Evolutionary conservation across 1,139 yeast genomes (phyloP).

Genomic region (Yamadazyma sp.): DNA sequence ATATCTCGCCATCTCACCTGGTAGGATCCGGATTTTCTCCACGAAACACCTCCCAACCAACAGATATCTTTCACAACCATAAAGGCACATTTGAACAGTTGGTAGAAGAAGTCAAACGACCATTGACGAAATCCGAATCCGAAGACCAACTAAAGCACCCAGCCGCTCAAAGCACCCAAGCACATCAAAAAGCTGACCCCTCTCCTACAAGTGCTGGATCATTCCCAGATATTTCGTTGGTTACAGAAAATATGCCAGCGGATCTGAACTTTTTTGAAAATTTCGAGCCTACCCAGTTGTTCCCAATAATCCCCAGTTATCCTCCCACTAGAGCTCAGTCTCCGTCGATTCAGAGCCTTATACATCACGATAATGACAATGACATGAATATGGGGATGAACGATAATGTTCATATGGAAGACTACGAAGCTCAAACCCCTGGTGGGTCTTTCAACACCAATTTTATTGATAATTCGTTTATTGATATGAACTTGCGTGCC

Average conservation of each 20-base stretch:
- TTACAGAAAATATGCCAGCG: slow-evolving; percentile 44
- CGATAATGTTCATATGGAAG: slow-evolving; percentile 1
- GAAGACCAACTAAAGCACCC: not conserved
- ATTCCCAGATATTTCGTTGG: slow-evolving; percentile 48
- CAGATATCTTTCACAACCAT: not conserved
- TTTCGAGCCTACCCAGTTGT: slow-evolving; percentile 51
- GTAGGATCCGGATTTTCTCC: slow-evolving; percentile 35
- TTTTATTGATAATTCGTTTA: slow-evolving; percentile 44
- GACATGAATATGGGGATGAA: slow-evolving; percentile 9
- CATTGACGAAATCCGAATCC: too few relatives aligned
- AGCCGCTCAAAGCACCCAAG: slow-evolving; percentile 4
- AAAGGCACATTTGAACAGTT: slow-evolving; percentile 29
- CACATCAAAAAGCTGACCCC: slow-evolving; percentile 19
- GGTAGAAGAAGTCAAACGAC: slow-evolving; percentile 29
- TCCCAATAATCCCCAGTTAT: slow-evolving; percentile 35
- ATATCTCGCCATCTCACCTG: slow-evolving; percentile 17
- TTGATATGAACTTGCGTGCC: slow-evolving; percentile 47
- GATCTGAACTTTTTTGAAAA: slow-evolving; percentile 44
- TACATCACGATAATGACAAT: slow-evolving; percentile 8
- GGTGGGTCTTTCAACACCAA: slow-evolving; percentile 40
- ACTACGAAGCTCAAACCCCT: slow-evolving; percentile 25
- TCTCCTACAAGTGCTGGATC: slow-evolving; percentile 44
- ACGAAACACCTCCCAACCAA: slow-evolving; percentile 12
- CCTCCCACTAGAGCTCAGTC: slow-evolving; percentile 44
- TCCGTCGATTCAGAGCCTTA: slow-evolving; percentile 11